Percentiles rank a stretch among this genome's conserved stretches.
phyloP scores from a whole-genome alignment of 2,329 filamentous ascomycete genomes.

The Onygenales sp. region DNA sequence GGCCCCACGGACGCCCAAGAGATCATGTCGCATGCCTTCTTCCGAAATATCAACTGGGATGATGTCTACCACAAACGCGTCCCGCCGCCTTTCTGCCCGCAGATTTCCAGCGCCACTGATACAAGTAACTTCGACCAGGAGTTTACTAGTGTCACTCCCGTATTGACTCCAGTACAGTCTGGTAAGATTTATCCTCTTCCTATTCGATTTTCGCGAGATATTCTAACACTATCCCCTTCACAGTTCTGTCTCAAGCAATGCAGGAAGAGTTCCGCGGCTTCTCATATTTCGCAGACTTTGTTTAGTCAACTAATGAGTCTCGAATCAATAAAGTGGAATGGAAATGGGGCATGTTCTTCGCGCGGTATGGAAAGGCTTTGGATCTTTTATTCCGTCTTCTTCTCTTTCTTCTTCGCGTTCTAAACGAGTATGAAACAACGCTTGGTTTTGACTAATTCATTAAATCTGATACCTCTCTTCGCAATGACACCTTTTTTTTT shows the following conservation, averaged over 20 bases:
- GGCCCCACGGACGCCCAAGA: slow-evolving; percentile 96
- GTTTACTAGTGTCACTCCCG: slow-evolving; percentile 96
- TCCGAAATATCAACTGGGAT: slow-evolving; percentile 96
- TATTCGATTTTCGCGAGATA: background rate
- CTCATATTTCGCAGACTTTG: slow-evolving; percentile 91
- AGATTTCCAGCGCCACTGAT: slow-evolving; percentile 85
- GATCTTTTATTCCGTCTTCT: slow-evolving; percentile 9
- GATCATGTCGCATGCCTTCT: slow-evolving; percentile 98
- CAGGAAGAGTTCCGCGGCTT: slow-evolving; percentile 99
- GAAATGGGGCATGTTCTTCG: too few species aligned
- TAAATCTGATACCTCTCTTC: background rate
- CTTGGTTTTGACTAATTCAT: background rate
- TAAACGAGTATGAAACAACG: background rate
- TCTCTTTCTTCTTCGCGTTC: background rate
- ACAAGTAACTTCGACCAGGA: slow-evolving; percentile 99
- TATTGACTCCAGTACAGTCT: slow-evolving; percentile 92
- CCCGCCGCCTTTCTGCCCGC: slow-evolving; percentile 77
- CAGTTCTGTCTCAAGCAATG: slow-evolving; percentile 95
- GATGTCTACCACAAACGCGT: slow-evolving; percentile 96
- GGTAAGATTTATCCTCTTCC: slow-evolving; percentile 50
- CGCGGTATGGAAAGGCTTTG: slow-evolving; percentile 1
- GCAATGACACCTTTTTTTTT: background rate
- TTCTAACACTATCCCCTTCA: background rate
- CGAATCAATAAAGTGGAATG: too few species aligned
- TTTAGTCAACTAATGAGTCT: slow-evolving; percentile 35